A percentile compares a stretch with the other conserved stretches of the same genome.
Evolutionary conservation across 192 early-diverging fungal species (phyloP).

Genomic region (Linnemannia schmuckeri): DNA sequence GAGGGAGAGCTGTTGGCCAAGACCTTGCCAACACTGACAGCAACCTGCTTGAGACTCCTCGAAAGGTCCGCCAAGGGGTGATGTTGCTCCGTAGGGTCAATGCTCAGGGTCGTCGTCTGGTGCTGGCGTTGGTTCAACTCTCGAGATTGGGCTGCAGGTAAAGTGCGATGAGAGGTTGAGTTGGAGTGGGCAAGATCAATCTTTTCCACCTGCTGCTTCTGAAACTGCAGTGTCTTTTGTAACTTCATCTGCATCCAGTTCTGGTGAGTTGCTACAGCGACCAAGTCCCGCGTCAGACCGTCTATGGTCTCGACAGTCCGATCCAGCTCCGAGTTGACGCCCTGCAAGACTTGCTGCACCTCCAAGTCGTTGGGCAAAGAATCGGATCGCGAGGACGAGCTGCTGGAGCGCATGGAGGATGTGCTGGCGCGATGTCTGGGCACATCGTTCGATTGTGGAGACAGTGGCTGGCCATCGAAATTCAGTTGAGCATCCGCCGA

Average conservation of each 20-base stretch:
- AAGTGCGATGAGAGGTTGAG: not conserved
- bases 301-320: conserved; percentile 47
- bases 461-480: not conserved
- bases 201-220: conserved; percentile 42
- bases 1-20: conserved; percentile 11
- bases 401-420: conserved; percentile 16
- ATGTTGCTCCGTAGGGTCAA: not conserved
- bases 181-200: conserved; percentile 28
- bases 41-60: conserved; percentile 42
- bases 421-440: conserved; percentile 21
- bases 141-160: not conserved
- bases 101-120: not conserved
- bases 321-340: conserved; percentile 22
- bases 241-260: conserved; percentile 50
- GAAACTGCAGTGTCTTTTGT: conserved; percentile 42
- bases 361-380: not conserved
- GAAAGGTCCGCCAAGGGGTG: conserved; percentile 32
- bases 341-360: not conserved
- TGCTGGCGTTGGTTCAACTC: not conserved
- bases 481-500: not conserved
- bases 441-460: not conserved
- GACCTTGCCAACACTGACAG: conserved; percentile 48
- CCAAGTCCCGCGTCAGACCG: conserved; percentile 36
- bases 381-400: not conserved
- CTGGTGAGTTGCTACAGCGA: conserved; percentile 48